These are phyloP conservation scores for Zymoseptoria tritici DNA, from an alignment of 2,329 filamentous ascomycete species.

Conservation along the genomic window DNA sequence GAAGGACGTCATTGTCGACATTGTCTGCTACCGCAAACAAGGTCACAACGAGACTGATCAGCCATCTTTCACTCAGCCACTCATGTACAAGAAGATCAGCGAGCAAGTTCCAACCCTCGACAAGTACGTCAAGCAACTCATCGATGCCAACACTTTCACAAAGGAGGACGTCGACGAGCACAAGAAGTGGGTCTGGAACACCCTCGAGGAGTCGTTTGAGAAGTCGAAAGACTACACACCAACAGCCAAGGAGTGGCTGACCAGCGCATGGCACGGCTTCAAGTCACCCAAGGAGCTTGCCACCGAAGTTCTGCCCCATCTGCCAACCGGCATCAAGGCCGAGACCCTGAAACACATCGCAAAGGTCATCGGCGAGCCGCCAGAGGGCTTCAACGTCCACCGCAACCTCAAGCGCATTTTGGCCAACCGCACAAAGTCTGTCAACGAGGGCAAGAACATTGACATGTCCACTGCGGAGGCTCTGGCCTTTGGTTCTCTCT, in stretches of 20 bases:
- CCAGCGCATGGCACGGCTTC: conserved; percentile 98
- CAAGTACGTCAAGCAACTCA: conserved; percentile 83
- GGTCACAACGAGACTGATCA: conserved; percentile 99
- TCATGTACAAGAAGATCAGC: conserved; percentile 98
- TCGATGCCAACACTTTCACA: conserved; percentile 88
- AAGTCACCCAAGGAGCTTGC: conserved; percentile 97
- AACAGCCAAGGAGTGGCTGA: conserved; percentile 95
- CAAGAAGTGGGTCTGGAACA: conserved; percentile 99
- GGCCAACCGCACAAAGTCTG: conserved; percentile 78
- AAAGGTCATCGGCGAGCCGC: conserved; percentile 66
- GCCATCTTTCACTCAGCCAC: conserved; percentile 96
- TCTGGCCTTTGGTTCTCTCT: conserved; percentile 84
- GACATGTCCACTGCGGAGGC: conserved; percentile 98
- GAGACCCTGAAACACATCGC: conserved; percentile 75
- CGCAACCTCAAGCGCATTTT: conserved; percentile 97
- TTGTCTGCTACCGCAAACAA: conserved; percentile 98
- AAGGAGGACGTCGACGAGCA: conserved; percentile 98
- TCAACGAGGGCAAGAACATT: conserved; percentile 85
- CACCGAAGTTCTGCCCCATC: conserved; percentile 86
- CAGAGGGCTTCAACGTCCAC: conserved; percentile 83
- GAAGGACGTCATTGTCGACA: conserved; percentile 93
- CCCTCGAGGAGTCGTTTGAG: conserved; percentile 95
- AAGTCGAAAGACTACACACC: conserved; percentile 97
- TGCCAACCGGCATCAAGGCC: conserved; percentile 70
- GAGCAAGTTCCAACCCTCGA: conserved; percentile 78